Conservation (phyloP, 345 rosid species). For the Leavenworthia alabamica region DNA sequence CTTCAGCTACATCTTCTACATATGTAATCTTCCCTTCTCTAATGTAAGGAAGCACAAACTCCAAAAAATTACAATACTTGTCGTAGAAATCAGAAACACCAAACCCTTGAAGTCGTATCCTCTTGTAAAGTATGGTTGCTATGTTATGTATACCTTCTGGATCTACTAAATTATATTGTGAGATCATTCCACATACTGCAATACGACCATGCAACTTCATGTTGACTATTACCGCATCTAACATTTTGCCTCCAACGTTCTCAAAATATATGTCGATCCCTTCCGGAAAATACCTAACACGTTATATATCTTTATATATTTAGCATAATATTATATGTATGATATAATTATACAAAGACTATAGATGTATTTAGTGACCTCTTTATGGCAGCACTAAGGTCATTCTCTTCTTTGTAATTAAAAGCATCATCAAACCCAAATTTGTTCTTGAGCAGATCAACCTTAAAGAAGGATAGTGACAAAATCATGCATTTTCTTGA, state of each 20-base stretch:
- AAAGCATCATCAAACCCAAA: slow-evolving; percentile 58
- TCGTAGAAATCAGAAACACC: slow-evolving; percentile 23
- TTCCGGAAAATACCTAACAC: slow-evolving; percentile 46
- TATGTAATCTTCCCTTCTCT: slow-evolving; percentile 36
- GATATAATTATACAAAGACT: background rate
- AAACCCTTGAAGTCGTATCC: slow-evolving; percentile 39
- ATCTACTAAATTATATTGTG: slow-evolving; percentile 32
- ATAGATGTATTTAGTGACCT: slow-evolving; percentile 22
- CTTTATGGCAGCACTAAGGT: slow-evolving; percentile 37
- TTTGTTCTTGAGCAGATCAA: slow-evolving; percentile 43
- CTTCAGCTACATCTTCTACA: slow-evolving; percentile 43
- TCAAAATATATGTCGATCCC: slow-evolving; percentile 60
- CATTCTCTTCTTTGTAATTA: slow-evolving; percentile 47
- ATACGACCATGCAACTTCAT: slow-evolving; percentile 51
- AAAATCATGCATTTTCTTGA: background rate
- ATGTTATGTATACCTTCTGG: slow-evolving; percentile 38
- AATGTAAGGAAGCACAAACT: slow-evolving; percentile 35
- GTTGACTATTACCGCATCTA: slow-evolving; percentile 52
- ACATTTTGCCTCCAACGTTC: slow-evolving; percentile 64
- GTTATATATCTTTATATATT: background rate
- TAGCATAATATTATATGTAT: background rate
- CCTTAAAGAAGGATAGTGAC: slow-evolving; percentile 16
- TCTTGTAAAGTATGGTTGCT: slow-evolving; percentile 10
- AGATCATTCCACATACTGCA: slow-evolving; percentile 48
- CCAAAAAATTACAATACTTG: slow-evolving; percentile 34